Evolutionary conservation across 306 rosid genomes (phyloP).

Genomic region (cucumber (Cucumis sativus)): Cucumber_9930_V3 NC_026656.2:9497501-9498000

Average conservation of each 20-base stretch:
- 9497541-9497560: constrained; percentile 98
- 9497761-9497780: constrained; percentile 94
- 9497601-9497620: constrained; percentile 75
- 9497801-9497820: constrained; percentile 65
- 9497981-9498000: constrained; percentile 66
- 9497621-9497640: constrained; percentile 80
- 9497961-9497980: constrained; percentile 89
- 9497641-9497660: constrained; percentile 97
- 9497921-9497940: constrained; percentile 99
- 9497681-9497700: constrained; percentile 88
- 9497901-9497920: constrained; percentile 67
- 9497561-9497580: constrained; percentile 94
- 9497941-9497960: constrained; percentile 96
- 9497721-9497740: constrained; percentile 97
- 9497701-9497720: constrained; percentile 96
- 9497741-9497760: constrained; percentile 71
- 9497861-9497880: constrained; percentile 95
- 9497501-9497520: constrained; percentile 99
- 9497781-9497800: constrained; percentile 88
- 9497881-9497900: constrained; percentile 95
- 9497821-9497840: constrained; percentile 91
- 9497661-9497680: constrained; percentile 93
- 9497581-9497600: constrained; percentile 92
- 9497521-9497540: constrained; percentile 85
- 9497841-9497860: constrained; percentile 96